A percentile compares a stretch with the other conserved stretches of the same genome.
These are phyloP conservation scores for Microsporum ferrugineum DNA, from an alignment of 2,329 filamentous ascomycete genomes.

Conservation along the genomic window DNA sequence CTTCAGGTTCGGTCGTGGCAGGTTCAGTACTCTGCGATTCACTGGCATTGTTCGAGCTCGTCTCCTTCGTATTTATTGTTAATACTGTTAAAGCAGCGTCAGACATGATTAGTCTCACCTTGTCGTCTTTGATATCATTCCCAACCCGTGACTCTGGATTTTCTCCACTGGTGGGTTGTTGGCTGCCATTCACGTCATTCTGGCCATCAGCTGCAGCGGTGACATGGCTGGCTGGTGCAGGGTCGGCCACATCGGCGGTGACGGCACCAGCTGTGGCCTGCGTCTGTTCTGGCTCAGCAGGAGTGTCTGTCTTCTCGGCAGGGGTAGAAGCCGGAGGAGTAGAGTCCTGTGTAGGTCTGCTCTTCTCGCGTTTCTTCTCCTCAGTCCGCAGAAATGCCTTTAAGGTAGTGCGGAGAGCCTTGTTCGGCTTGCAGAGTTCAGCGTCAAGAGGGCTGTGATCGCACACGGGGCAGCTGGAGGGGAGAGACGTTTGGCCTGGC, in stretches of 20 bases:
- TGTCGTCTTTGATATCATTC: not conserved
- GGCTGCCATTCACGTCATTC: not conserved
- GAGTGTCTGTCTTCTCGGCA: not conserved
- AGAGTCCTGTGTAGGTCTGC: conserved; percentile 32
- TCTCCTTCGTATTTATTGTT: not conserved
- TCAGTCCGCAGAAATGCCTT: conserved; percentile 82
- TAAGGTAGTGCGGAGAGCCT: conserved; percentile 82
- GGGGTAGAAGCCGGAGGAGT: conserved; percentile 21
- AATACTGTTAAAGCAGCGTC: not conserved
- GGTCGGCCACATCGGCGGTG: not conserved
- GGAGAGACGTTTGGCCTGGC: conserved; percentile 62
- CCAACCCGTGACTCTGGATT: not conserved
- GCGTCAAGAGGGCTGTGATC: conserved; percentile 79
- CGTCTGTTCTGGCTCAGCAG: not conserved
- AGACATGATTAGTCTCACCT: not conserved
- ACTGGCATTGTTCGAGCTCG: not conserved
- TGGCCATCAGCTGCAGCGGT: not conserved
- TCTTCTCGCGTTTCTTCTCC: conserved; percentile 73
- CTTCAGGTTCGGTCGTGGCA: not conserved
- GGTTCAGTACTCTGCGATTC: not conserved
- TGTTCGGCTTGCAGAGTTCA: conserved; percentile 79
- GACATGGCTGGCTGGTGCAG: not conserved
- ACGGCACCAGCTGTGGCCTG: not conserved
- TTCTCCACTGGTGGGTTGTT: not conserved
- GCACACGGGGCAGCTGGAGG: conserved; percentile 79